phyloP scores from a whole-genome alignment of 2,329 filamentous ascomycete species.

The Blumeria graminis region DNA sequence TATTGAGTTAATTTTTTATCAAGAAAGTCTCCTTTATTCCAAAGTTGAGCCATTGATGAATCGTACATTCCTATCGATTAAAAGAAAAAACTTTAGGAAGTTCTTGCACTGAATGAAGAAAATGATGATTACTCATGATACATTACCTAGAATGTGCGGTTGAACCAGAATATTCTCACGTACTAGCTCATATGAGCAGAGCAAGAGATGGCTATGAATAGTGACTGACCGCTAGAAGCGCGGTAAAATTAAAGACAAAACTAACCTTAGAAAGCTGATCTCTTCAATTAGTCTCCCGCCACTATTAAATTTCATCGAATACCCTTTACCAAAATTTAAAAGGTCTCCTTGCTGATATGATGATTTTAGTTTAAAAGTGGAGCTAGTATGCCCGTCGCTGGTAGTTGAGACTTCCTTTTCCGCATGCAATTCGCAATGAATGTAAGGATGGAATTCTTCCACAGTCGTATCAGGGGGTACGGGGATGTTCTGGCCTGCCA shows the following conservation, averaged over 20 bases:
- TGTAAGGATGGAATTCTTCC: constrained; percentile 39
- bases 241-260: not conserved
- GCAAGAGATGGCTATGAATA: too few species aligned
- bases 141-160: too few species aligned
- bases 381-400: not conserved
- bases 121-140: too few species aligned
- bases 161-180: too few species aligned
- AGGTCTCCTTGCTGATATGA: constrained; percentile 30
- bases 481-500: constrained; percentile 55
- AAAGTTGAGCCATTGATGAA: too few species aligned
- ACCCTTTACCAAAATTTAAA: constrained; percentile 35
- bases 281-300: constrained; percentile 37
- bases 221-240: too few species aligned
- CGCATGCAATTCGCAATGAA: constrained; percentile 62
- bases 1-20: not conserved
- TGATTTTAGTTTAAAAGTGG: constrained; percentile 34
- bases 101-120: too few species aligned
- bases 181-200: too few species aligned
- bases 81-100: too few species aligned
- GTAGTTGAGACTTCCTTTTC: constrained; percentile 32
- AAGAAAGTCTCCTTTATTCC: too few species aligned
- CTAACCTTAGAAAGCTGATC: constrained; percentile 51
- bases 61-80: too few species aligned
- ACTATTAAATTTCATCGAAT: constrained; percentile 32
- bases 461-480: constrained; percentile 29